phyloP scores from a whole-genome alignment of 768 basidiomycete species.

The Jaapia argillacea region DNA sequence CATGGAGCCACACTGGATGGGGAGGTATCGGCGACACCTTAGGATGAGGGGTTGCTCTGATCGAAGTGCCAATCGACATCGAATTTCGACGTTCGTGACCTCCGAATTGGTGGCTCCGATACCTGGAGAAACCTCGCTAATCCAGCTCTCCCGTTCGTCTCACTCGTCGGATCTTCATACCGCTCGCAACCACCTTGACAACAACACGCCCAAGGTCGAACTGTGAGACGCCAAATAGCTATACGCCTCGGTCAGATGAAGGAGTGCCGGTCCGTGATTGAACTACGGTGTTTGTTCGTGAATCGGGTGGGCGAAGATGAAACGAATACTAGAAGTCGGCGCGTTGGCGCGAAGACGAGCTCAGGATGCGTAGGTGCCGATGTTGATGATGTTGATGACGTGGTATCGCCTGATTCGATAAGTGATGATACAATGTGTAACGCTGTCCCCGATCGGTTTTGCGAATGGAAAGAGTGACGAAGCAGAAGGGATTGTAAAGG shows the following conservation, averaged over 20 bases:
- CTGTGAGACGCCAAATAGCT: slow-evolving; percentile 27
- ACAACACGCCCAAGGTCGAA: slow-evolving; percentile 45
- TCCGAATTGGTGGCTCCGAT: slow-evolving; percentile 18
- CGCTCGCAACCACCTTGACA: slow-evolving; percentile 47
- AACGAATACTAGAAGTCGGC: slow-evolving; percentile 55
- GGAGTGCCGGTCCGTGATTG: too few species aligned
- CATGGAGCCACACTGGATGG: too few species aligned
- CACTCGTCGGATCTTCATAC: slow-evolving; percentile 40
- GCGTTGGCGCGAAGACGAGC: slow-evolving; percentile 53
- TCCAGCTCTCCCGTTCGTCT: slow-evolving; percentile 11
- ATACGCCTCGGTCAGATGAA: slow-evolving; percentile 8
- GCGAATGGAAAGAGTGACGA: slow-evolving; percentile 37
- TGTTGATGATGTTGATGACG: too few species aligned
- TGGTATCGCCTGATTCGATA: slow-evolving; percentile 21
- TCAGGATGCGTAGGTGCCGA: slow-evolving; percentile 15
- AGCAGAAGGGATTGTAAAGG: slow-evolving; percentile 39
- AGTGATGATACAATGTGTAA: slow-evolving; percentile 26
- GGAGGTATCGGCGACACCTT: too few species aligned
- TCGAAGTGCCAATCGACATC: slow-evolving; percentile 10
- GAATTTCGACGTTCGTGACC: slow-evolving; percentile 7
- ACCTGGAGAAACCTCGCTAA: not conserved
- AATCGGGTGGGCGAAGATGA: slow-evolving; percentile 19
- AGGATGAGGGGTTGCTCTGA: slow-evolving; percentile 1
- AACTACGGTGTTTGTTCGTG: slow-evolving; percentile 10
- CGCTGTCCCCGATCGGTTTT: slow-evolving; percentile 6